Evolutionary conservation across 2,329 filamentous ascomycete species (phyloP).

Genomic region (Aspergillus fischeri): DNA sequence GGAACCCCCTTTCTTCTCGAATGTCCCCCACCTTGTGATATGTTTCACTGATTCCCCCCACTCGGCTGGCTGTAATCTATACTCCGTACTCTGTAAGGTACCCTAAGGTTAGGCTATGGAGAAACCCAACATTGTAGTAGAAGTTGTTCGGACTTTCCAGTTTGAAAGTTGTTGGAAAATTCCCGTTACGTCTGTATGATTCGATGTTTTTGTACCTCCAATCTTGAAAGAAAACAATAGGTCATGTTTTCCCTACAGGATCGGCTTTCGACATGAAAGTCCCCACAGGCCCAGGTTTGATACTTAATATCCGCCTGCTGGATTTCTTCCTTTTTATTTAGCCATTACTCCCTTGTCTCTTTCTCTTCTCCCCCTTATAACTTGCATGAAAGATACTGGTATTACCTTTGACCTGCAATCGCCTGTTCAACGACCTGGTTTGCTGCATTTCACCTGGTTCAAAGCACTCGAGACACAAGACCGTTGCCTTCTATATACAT

Average conservation of each 20-base stretch:
- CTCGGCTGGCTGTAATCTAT: slow-evolving; percentile 10
- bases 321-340: slow-evolving; percentile 1
- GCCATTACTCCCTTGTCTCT: not conserved
- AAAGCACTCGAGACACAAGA: not conserved
- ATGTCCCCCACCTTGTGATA: slow-evolving; percentile 7
- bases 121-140: not conserved
- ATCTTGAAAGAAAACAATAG: not conserved
- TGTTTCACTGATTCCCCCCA: slow-evolving; percentile 13
- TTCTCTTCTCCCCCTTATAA: not conserved
- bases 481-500: not conserved
- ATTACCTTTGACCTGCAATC: not conserved
- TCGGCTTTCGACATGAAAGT: not conserved
- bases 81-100: not conserved
- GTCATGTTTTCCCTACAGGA: not conserved
- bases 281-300: slow-evolving; percentile 17
- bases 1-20: slow-evolving; percentile 22
- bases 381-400: not conserved
- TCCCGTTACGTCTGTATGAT: not conserved
- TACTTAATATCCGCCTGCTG: slow-evolving; percentile 20
- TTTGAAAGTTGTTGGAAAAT: not conserved
- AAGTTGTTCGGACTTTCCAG: not conserved
- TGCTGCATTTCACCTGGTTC: not conserved
- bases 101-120: not conserved
- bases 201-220: not conserved
- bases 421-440: not conserved